phyloP scores from a whole-genome alignment of 2,329 filamentous ascomycete species.

The Lachnellula hyalina region DNA sequence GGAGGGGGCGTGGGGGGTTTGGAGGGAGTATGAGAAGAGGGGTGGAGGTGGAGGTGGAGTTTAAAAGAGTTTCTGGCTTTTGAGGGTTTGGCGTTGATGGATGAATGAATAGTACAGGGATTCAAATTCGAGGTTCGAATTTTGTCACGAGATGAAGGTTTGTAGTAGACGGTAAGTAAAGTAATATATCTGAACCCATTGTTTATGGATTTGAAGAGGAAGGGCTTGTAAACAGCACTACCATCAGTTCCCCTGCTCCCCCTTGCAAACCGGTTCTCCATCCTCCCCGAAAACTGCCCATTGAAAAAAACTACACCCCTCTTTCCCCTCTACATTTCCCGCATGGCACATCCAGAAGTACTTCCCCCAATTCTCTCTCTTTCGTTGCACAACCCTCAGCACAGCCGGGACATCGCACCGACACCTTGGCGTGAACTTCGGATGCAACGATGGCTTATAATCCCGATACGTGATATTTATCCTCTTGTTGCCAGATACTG shows the following conservation, averaged over 20 bases:
- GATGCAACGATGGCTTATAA: constrained; percentile 74
- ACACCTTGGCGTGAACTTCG: constrained; percentile 72
- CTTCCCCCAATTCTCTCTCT: constrained; percentile 66
- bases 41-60: neutral
- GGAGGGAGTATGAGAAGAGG: constrained; percentile 22
- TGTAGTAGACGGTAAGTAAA: too few species aligned
- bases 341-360: constrained; percentile 96
- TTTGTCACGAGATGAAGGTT: too few species aligned
- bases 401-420: constrained; percentile 63
- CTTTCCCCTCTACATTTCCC: constrained; percentile 62
- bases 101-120: neutral
- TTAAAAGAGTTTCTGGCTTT: neutral
- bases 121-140: too few species aligned
- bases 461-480: constrained; percentile 94
- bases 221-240: neutral
- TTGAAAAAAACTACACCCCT: constrained; percentile 71
- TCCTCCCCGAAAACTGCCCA: constrained; percentile 87
- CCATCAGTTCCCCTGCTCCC: neutral
- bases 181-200: too few species aligned
- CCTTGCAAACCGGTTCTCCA: constrained; percentile 66
- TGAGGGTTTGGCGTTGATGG: neutral
- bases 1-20: constrained; percentile 20
- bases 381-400: constrained; percentile 74
- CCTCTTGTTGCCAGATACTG: constrained; percentile 69
- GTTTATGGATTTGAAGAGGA: neutral